Base-by-base conservation (phyloP, 2,329 filamentous ascomycete genomes). In the Epichloe uncinata region DNA sequence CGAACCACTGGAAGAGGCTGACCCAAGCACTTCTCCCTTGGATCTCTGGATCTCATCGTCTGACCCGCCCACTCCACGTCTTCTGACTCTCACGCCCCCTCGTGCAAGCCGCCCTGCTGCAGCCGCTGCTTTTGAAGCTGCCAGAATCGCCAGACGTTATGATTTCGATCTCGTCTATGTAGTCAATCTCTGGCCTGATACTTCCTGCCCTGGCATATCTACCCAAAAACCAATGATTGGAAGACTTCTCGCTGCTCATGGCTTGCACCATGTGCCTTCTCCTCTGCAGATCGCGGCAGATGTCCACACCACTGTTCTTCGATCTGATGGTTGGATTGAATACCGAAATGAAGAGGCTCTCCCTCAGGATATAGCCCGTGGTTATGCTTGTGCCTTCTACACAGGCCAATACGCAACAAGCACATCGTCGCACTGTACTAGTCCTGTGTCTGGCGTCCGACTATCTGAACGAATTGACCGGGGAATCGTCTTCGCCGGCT, bases 111-210 rank as follows among this genome's bases (percentile, higher is more conserved):
- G 65, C 1, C 69, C 71, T 12, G 72, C 72, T 13, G 65, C 70
- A 16, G 64, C 69, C 0, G 76, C 74, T 3, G 77, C 77, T 7
- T 72, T 77, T 44, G 71, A 77, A 59, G 74, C 74, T 7, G 75
- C 75, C 1, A 67, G 73, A 34, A 77, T 81, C 38, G 77, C 78
- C 5, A 69, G 66, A 4, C 71, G 72, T 48, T 78, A 78, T 60
- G 69, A 75, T 48, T 79, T 81, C 48, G 74, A 79, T 54, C 66
- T 81, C 22, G 68, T 80, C 12, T 81, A 81, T 54, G 70, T 81
- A 33, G 72, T 79, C 54, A 79, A 75, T 54, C 63, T 81, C 13
- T 79, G 77, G 77, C 76, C 77, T 20, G 60, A 62, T 20, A 51
- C 54, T 45, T 54, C 55, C 15, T 52, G 47, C 33, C 33, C 49